These are phyloP conservation scores for Meyerozyma elateridarum DNA, from an alignment of 1,139 yeast genomes.

Conservation along the genomic window DNA sequence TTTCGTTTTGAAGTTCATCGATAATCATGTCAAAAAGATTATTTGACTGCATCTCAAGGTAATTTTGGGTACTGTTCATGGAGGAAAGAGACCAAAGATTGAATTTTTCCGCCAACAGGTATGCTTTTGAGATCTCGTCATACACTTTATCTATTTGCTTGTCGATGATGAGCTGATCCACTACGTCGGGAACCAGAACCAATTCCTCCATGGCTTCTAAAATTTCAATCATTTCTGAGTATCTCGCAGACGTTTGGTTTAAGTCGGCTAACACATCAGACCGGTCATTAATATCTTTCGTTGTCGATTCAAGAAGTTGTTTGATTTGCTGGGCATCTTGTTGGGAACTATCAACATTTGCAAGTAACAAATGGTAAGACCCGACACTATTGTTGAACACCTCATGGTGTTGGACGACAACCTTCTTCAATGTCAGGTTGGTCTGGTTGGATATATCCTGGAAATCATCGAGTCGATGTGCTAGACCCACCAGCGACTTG, in stretches of 20 bases:
- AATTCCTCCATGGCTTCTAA: conserved; percentile 66
- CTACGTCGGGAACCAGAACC: conserved; percentile 52
- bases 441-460: conserved; percentile 49
- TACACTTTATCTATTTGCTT: conserved; percentile 71
- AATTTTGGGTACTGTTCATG: conserved; percentile 50
- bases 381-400: conserved; percentile 67
- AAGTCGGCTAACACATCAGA: conserved; percentile 58
- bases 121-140: conserved; percentile 53
- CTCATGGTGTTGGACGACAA: conserved; percentile 81
- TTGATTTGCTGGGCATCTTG: conserved; percentile 47
- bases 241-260: conserved; percentile 57
- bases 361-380: conserved; percentile 30
- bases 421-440: conserved; percentile 53
- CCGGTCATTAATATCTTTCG: conserved; percentile 49
- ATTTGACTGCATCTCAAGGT: conserved; percentile 60
- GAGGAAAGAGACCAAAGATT: conserved; percentile 62
- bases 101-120: conserved; percentile 52
- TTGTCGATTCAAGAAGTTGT: conserved; percentile 46
- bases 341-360: conserved; percentile 55
- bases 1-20: conserved; percentile 71
- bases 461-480: conserved; percentile 63
- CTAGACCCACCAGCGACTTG: conserved; percentile 83
- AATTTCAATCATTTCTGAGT: conserved; percentile 66
- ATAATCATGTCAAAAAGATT: conserved; percentile 65
- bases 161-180: conserved; percentile 62